Conservation (phyloP, 2,329 filamentous ascomycete genomes). For the Claviceps sorghi region DNA sequence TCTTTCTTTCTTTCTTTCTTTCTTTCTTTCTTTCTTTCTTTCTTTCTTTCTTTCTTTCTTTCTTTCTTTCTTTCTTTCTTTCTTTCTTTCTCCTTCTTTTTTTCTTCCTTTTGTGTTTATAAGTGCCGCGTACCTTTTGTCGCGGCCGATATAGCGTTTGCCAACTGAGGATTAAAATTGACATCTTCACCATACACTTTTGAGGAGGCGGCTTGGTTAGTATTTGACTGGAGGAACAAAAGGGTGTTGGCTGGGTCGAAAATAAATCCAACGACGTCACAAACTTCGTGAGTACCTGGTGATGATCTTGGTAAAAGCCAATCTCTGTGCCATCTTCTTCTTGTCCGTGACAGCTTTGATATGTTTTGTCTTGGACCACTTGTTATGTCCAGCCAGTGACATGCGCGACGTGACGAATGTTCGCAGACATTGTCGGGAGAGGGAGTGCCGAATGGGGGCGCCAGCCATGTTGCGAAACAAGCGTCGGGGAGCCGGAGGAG, state of each 20-base stretch:
- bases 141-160: conserved; percentile 55
- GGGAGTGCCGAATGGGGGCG: background rate
- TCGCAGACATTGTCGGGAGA: conserved; percentile 24
- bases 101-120: background rate
- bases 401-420: conserved; percentile 30
- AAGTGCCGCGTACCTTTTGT: conserved; percentile 48
- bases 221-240: conserved; percentile 8
- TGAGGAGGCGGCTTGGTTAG: background rate
- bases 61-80: background rate
- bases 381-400: conserved; percentile 59
- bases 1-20: background rate
- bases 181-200: conserved; percentile 63
- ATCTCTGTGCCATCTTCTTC: conserved; percentile 60
- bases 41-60: background rate
- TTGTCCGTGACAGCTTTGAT: conserved; percentile 80
- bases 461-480: background rate
- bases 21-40: background rate
- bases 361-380: conserved; percentile 94
- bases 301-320: conserved; percentile 55
- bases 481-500: background rate
- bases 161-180: conserved; percentile 60
- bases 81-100: background rate
- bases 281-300: conserved; percentile 59
- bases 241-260: background rate
- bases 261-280: conserved; percentile 10